Base-by-base conservation (phyloP, 345 rosid species). In the Rhodomyrtus tomentosa region DNA sequence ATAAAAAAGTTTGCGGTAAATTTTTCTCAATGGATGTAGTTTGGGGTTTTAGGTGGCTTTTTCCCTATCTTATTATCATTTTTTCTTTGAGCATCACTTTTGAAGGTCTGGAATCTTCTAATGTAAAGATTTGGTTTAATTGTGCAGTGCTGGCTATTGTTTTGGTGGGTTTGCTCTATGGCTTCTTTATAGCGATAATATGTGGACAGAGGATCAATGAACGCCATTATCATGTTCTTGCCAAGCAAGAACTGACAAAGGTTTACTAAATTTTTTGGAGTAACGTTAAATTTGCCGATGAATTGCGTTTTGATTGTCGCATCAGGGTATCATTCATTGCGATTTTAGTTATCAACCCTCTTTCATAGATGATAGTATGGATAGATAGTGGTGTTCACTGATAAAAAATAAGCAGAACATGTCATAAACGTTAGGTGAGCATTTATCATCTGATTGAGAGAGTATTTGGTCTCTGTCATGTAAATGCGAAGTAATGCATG, bases 181-280 rank as follows among this genome's bases (percentile, higher is more conserved):
- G 98, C 74, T 95, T 96, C 90, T 96, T 98, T 91, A 98, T 98
- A 49, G 99, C 99, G 83, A 98, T 98, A 85, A 98, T 98, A 89
- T 98, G 99, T 87, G 99, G 99, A 82, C 99, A 98, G 89, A 92
- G 93, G 94, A 98, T 98, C 84, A 96, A 89, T 84, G 99, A 98
- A 88, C 94, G 99, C 40, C 99, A 98, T 84, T 95, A 98, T 86
- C 99, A 98, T 68, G 93, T 98, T 87, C 99, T 98, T 59, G 99
- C 98, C 84, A 98, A 96, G 87, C 99, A 98, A 92, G 99, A 96
- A 91, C 92, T 98, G 82, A 98, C 99, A 55, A 96, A 94, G 99
- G 99, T 98, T 49, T 81, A 85, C 3, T 68, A 51, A 79, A 80
- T 84, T 49, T 52, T 49, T 13, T 32, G 13, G 50, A 53, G 59